Evolutionary conservation across 768 basidiomycete genomes (phyloP).

Genomic region (Suillus lakei): DNA sequence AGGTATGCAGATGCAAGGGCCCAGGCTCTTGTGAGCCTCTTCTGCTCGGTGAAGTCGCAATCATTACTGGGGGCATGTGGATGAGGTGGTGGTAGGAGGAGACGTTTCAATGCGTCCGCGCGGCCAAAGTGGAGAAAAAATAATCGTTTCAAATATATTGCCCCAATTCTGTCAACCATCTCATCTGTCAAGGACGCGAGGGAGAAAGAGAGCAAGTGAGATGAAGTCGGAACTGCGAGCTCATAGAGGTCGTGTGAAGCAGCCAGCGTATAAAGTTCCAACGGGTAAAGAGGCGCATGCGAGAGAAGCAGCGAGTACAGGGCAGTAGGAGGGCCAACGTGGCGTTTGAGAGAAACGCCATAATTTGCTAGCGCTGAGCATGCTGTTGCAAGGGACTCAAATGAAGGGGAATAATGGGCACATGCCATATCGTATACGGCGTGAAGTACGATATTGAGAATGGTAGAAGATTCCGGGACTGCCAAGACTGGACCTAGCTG

Average conservation of each 20-base stretch:
- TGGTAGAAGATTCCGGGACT: constrained; percentile 60
- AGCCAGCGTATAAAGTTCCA: constrained; percentile 76
- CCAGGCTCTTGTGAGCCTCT: constrained; percentile 81
- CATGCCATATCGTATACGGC: constrained; percentile 73
- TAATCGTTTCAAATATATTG: constrained; percentile 77
- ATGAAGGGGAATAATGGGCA: constrained; percentile 73
- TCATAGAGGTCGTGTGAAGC: constrained; percentile 69
- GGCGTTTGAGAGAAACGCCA: constrained; percentile 56
- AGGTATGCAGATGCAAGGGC: constrained; percentile 82
- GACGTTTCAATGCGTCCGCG: constrained; percentile 78
- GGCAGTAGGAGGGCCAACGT: constrained; percentile 55
- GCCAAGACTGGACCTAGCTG: constrained; percentile 59
- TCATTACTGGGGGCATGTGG: constrained; percentile 70
- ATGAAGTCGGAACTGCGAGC: constrained; percentile 75
- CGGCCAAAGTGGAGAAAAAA: constrained; percentile 88
- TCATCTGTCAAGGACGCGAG: constrained; percentile 74
- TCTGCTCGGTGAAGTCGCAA: constrained; percentile 79
- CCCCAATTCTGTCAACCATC: constrained; percentile 69
- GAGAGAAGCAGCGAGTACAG: constrained; percentile 66
- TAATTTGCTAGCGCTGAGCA: constrained; percentile 62
- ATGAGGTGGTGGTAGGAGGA: constrained; percentile 74
- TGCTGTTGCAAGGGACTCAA: constrained; percentile 59
- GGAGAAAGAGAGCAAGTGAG: constrained; percentile 73
- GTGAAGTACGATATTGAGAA: constrained; percentile 78
- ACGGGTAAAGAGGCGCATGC: constrained; percentile 67